Base-by-base conservation (phyloP, 106 monocot genomes). In the Agapanthus africanus region DNA sequence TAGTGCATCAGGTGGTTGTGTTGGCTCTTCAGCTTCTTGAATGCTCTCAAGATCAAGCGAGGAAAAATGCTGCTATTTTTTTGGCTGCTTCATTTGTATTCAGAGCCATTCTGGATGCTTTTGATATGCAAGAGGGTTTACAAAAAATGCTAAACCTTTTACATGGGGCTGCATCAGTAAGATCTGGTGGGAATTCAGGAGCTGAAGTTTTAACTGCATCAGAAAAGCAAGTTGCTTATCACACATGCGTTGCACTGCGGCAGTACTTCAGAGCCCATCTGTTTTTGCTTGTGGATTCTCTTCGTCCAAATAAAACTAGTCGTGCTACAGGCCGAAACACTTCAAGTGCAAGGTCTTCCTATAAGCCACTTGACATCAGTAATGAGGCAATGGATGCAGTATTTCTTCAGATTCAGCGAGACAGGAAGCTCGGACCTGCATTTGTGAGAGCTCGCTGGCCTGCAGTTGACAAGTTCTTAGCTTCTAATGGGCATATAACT, bases 361-460 rank as follows among this genome's bases (percentile, higher is more conserved):
- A 92, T 76, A 92, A 87, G 81, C 97, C 92, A 54, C 76, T 97
- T 42, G 97, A 97, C 73, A 89, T 97, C 50, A 90, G 92, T 74
- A 92, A 83, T 81, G 97, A 97, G 73, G 89, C 88, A n/a, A 89
- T 97, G 86, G 97, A 97, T 71, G 67, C 84, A 18, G 80, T 97
- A 27, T 89, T 92, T 68, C 75, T 79, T 46, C 97, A 84, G 62
- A 91, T 92, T 70, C 91, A 97, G 77, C 83, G 89, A 32, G 97
- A 97, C 71, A 86, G 91, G 65, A 97, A 97, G 74, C 79, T 91
- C 70, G 91, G 91, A 11, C 74, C 86, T 76, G 86, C 82, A 65
- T 81, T 97, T 77, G 92, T 89, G 37, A 74, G 89, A 77, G 82
- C 88, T 35, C 81, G 84, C 25, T 97, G 91, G 97, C 84, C 84